These are phyloP conservation scores for Chernovozyma aurita DNA, from an alignment of 1,139 yeast species.

Conservation along the genomic window DNA sequence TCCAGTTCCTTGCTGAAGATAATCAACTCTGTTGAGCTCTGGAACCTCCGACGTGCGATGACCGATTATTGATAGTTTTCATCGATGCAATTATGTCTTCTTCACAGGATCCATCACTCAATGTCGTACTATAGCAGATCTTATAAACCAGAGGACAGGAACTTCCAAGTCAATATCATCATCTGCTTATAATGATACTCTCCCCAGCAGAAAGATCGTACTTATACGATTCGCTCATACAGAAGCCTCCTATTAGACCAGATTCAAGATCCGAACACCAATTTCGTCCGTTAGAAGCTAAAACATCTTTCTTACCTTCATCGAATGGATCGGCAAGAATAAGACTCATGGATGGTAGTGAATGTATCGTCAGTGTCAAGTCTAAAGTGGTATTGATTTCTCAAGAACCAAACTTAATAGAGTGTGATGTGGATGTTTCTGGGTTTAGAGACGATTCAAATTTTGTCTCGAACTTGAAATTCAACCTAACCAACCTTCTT, in stretches of 20 bases:
- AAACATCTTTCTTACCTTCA: slow-evolving; percentile 73
- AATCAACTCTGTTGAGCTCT: too few species aligned
- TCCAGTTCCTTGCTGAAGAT: too few species aligned
- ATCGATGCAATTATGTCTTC: too few species aligned
- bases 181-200: slow-evolving; percentile 53
- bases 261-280: slow-evolving; percentile 75
- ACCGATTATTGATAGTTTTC: too few species aligned
- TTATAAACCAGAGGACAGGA: too few species aligned
- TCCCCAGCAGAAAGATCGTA: slow-evolving; percentile 88
- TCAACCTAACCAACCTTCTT: slow-evolving; percentile 45
- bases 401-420: slow-evolving; percentile 44
- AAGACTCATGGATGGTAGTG: slow-evolving; percentile 83
- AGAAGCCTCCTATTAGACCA: slow-evolving; percentile 66
- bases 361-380: slow-evolving; percentile 86
- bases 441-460: slow-evolving; percentile 70
- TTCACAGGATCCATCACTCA: too few species aligned
- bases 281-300: slow-evolving; percentile 82
- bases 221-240: slow-evolving; percentile 64
- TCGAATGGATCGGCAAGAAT: slow-evolving; percentile 92
- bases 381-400: slow-evolving; percentile 69
- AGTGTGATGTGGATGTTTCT: slow-evolving; percentile 73
- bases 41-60: too few species aligned
- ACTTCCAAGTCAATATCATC: too few species aligned
- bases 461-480: slow-evolving; percentile 54
- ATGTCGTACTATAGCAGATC: too few species aligned